A percentile compares a stretch with the other conserved stretches of the same genome.
Conservation (phyloP, 352 stramenopile species). For the Pythium pectinolyticum region DNA sequence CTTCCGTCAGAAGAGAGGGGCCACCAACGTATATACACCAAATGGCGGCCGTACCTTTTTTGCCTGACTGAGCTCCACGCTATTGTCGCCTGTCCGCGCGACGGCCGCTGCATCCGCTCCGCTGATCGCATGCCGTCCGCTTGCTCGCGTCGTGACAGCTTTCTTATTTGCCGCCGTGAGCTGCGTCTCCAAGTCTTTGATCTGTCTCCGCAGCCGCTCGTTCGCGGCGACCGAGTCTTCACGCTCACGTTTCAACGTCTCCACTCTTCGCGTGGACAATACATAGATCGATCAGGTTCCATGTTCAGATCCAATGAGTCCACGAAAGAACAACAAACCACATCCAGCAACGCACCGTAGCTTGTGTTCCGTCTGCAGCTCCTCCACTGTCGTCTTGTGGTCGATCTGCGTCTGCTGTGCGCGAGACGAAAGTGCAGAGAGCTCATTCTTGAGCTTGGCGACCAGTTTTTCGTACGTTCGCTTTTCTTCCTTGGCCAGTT, state of each 20-base stretch:
- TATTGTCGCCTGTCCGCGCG: constrained; percentile 32
- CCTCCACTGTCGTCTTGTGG: constrained; percentile 46
- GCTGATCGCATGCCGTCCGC: constrained; percentile 8
- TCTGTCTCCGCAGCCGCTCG: constrained; percentile 24
- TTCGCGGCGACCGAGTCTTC: constrained; percentile 15
- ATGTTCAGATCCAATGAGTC: too few species aligned
- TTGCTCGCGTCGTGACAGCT: too few species aligned
- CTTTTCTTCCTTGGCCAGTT: constrained; percentile 62
- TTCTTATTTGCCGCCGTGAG: too few species aligned
- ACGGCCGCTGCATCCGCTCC: constrained; percentile 7
- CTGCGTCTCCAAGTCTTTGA: constrained; percentile 19
- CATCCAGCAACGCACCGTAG: too few species aligned
- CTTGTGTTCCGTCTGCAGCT: constrained; percentile 49
- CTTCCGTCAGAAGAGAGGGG: background rate
- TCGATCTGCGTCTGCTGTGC: constrained; percentile 50
- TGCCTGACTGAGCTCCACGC: constrained; percentile 57
- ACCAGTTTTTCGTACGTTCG: constrained; percentile 74
- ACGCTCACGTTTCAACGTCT: constrained; percentile 25
- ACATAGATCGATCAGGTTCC: too few species aligned
- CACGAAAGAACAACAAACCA: too few species aligned
- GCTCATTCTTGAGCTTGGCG: constrained; percentile 65
- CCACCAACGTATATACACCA: background rate
- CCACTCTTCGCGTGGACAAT: too few species aligned
- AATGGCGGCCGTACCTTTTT: constrained; percentile 54
- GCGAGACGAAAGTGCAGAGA: constrained; percentile 55